Evolutionary conservation across 2,329 filamentous ascomycete species (phyloP).

Genomic region (Pseudocercospora macadamiae): DNA sequence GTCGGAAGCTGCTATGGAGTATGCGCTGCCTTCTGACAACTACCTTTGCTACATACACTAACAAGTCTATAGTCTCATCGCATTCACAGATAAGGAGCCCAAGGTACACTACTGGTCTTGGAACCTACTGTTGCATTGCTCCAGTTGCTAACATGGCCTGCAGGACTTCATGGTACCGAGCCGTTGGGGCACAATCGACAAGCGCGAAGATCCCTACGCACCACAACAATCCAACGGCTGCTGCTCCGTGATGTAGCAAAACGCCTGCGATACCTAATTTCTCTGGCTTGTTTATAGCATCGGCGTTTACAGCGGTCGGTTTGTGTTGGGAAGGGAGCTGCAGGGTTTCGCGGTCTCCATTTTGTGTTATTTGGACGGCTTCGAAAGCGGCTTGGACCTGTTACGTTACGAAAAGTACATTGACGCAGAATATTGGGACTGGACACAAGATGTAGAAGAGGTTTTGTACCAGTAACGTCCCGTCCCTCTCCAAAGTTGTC

Average conservation of each 20-base stretch:
- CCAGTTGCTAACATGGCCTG: constrained; percentile 4
- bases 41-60: not conserved
- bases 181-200: constrained; percentile 92
- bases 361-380: constrained; percentile 7
- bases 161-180: constrained; percentile 96
- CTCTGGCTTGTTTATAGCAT: constrained; percentile 27
- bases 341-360: not conserved
- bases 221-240: constrained; percentile 91
- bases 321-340: constrained; percentile 13
- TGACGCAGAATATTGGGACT: constrained; percentile 4
- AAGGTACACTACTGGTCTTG: constrained; percentile 48
- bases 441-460: constrained; percentile 18
- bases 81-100: constrained; percentile 91
- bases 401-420: constrained; percentile 17
- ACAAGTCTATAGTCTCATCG: constrained; percentile 74
- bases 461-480: constrained; percentile 16
- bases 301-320: constrained; percentile 28
- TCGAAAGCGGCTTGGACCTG: constrained; percentile 1
- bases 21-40: constrained; percentile 30
- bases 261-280: constrained; percentile 15
- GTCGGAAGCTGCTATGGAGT: constrained; percentile 77
- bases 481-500: not conserved
- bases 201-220: constrained; percentile 96
- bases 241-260: constrained; percentile 85
- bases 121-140: not conserved